Evolutionary conservation across 345 rosid genomes (phyloP), one percentile per base, ranked within the genome.

Genomic region (Ailanthus altissimus): DNA sequence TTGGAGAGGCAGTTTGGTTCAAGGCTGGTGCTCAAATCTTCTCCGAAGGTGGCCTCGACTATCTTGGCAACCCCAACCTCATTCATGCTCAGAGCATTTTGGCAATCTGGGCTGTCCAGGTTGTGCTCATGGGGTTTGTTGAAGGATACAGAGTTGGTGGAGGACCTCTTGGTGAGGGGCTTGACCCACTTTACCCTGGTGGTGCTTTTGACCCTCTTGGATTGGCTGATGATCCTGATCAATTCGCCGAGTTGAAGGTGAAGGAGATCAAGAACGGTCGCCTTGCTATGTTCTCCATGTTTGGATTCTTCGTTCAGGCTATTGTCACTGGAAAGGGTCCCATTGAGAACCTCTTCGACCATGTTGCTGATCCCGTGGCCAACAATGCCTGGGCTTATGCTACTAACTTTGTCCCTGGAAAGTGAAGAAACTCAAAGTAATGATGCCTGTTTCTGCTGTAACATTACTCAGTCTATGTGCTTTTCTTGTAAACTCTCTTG

Each of bases 321-420:
- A 94, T 93, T 83, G 98, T 93, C 46, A 95, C 96, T 1, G 98
- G 99, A 76, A 93, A 93, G 85, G 99, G 97, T 54, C 99, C 99
- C 0, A 80, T 95, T 14, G 96, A 95, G 93, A 95, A 95, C 88
- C 88, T 95, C 28, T 82, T 1, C 16, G 99, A 95, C 83, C 99
- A 95, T 43, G 1, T 94, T 73, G 99, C 99, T 5, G 98, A 93
- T 81, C 99, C 98, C 0, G 91, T 85, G 4, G 84, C 92, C 80
- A 93, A 95, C 98, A 95, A 91, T 50, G 99, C 99, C 2, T 95
- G 99, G 98, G 94, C 98, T 66, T 92, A 78, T 64, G 98, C 98
- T 80, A 93, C 98, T n/a, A 93, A 93, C 96, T 93, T 95, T 60
- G 99, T 88, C 21, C 98, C 99, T 15, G 99, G 97, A 75, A 91